These are phyloP conservation scores for Paracamarosporium sp. DNA, from an alignment of 2,329 filamentous ascomycete species.

Conservation along the genomic window DNA sequence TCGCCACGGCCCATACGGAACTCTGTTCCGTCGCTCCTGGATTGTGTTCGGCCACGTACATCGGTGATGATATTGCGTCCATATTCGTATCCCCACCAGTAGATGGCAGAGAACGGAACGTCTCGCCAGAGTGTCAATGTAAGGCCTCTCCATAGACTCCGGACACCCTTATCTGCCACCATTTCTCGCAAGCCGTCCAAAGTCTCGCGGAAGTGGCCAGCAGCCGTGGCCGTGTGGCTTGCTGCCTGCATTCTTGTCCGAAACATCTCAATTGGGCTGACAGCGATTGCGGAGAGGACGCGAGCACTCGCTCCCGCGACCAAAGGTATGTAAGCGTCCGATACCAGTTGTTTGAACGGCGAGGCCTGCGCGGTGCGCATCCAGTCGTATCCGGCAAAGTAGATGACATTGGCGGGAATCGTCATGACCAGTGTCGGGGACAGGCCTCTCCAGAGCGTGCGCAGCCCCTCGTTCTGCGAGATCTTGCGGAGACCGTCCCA, in stretches of 20 bases:
- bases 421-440: conserved; percentile 96
- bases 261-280: conserved; percentile 93
- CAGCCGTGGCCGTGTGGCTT: conserved; percentile 48
- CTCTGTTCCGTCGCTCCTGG: conserved; percentile 35
- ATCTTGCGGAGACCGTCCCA: conserved; percentile 94
- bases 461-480: conserved; percentile 85
- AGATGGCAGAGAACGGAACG: conserved; percentile 94
- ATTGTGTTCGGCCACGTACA: conserved; percentile 62
- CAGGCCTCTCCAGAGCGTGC: conserved; percentile 88
- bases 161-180: conserved; percentile 78
- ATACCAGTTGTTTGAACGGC: conserved; percentile 65
- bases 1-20: conserved; percentile 43
- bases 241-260: conserved; percentile 89
- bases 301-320: conserved; percentile 80
- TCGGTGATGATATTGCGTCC: conserved; percentile 76
- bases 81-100: conserved; percentile 97
- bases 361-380: conserved; percentile 76
- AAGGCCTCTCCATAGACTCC: conserved; percentile 87
- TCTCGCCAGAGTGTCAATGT: conserved; percentile 94
- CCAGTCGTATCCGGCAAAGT: conserved; percentile 98
- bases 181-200: conserved; percentile 78
- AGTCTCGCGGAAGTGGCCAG: conserved; percentile 79
- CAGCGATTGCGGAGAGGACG: conserved; percentile 78
- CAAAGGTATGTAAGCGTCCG: conserved; percentile 77
- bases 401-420: conserved; percentile 94